Evolutionary conservation across 352 stramenopile species (phyloP), one percentile per base, ranked within the genome.

Genomic region (Phytophthora citrophthora): DNA sequence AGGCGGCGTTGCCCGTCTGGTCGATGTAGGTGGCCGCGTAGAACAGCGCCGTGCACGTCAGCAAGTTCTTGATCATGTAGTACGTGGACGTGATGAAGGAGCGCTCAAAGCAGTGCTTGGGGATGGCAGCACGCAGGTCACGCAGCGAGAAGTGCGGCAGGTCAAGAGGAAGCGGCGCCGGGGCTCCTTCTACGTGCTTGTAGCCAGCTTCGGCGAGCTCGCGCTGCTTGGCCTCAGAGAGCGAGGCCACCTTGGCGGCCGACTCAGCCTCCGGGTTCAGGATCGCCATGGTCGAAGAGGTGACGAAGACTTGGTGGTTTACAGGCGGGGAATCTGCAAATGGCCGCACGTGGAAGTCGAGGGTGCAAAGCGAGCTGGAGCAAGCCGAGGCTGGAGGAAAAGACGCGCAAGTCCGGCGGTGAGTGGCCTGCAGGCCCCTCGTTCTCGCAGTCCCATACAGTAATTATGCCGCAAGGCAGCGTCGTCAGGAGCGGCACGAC

Each of bases 81-180:
- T 85, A 89, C 59, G 97, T 91, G 44, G 94, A 98, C 54, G 76
- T 91, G 46, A 97, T 20, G 61, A 97, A 89, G 47, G 89, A 97
- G 68, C 97, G 90, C 73, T 99, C 78, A 68, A 99, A 99, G 80
- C 96, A 99, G 76, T 99, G 93, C 64, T 80, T 74, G 8, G 95
- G 95, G 62, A 99, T 96, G 44, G 91, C 91, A 24, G 84, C 87
- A n/a, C 91, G 89, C 31, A 98, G 64, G 34, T 97, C 89, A 44
- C 89, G 89, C 58, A 98, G 72, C 27, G 90, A 95, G 64, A 97
- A 95, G 43, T 92, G 76, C 55, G 89, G 90, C 53, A 90, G 52
- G 5, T 89, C 83, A 18, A 97, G 69, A 55, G 91, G 90, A 49
- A 97, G 69, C 20, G 89, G 87, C 47, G 85, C 76, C 29, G 89